phyloP scores from a whole-genome alignment of 352 stramenopile genomes.

The Pythium periplocum region DNA sequence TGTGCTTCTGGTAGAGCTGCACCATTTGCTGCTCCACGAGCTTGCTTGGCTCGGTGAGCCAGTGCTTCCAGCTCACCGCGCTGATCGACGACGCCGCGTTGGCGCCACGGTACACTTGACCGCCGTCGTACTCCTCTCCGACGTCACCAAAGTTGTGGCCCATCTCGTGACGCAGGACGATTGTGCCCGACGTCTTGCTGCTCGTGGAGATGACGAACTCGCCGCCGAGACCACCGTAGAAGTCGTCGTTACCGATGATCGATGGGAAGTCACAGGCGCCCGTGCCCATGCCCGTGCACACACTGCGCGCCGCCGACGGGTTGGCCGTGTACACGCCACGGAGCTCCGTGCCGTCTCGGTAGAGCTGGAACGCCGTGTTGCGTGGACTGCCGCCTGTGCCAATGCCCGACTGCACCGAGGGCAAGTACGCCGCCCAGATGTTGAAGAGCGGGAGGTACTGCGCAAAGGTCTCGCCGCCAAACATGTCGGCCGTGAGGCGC shows the following conservation, averaged over 20 bases:
- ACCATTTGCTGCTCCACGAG: slow-evolving; percentile 20
- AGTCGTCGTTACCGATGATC: slow-evolving; percentile 33
- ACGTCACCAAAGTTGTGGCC: slow-evolving; percentile 36
- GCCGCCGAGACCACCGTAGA: slow-evolving; percentile 30
- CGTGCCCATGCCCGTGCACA: slow-evolving; percentile 7
- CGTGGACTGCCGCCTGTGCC: slow-evolving; percentile 4
- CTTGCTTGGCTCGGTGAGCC: slow-evolving; percentile 22
- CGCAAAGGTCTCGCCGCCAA: slow-evolving; percentile 22
- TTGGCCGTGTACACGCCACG: slow-evolving; percentile 18
- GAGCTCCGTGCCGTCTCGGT: slow-evolving; percentile 15
- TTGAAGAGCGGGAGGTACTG: slow-evolving; percentile 29
- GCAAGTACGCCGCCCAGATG: slow-evolving; percentile 20
- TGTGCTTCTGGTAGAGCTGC: slow-evolving; percentile 27
- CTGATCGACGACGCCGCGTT: slow-evolving; percentile 17
- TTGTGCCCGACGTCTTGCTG: slow-evolving; percentile 19
- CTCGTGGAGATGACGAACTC: slow-evolving; percentile 37
- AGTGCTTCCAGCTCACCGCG: slow-evolving; percentile 23
- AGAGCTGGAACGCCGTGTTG: slow-evolving; percentile 23
- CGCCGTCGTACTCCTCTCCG: slow-evolving; percentile 40
- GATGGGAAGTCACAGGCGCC: slow-evolving; percentile 27
- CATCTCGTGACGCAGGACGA: slow-evolving; percentile 34
- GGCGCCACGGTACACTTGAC: slow-evolving; percentile 27
- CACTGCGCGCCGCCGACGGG: slow-evolving; percentile 1
- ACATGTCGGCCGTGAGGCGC: slow-evolving; percentile 33
- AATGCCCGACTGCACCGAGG: slow-evolving; percentile 17